Percentiles rank a stretch among this genome's conserved stretches.
Conservation (phyloP, 129 eudicot genomes). For the Mikania micrantha region DNA sequence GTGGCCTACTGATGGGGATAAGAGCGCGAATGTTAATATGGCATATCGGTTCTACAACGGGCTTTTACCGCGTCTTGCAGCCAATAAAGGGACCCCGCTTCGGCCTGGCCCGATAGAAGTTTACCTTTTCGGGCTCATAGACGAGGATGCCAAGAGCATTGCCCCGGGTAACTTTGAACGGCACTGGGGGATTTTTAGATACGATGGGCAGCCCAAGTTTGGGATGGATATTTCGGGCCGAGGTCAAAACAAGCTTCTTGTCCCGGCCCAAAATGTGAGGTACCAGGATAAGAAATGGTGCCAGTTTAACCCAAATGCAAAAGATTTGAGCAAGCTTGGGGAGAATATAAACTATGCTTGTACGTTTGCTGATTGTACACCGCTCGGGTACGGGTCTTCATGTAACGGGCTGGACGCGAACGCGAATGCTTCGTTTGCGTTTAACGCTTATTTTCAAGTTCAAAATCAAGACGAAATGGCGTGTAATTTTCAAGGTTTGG, state of each 20-base stretch:
- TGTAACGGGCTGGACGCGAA: constrained; percentile 50
- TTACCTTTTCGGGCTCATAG: constrained; percentile 17
- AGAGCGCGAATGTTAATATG: constrained; percentile 42
- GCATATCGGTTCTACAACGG: constrained; percentile 76
- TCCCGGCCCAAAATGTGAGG: constrained; percentile 58
- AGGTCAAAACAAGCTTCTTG: constrained; percentile 33
- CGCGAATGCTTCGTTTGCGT: constrained; percentile 61
- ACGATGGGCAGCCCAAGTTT: constrained; percentile 23
- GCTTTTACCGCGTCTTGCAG: constrained; percentile 59
- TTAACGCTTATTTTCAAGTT: constrained; percentile 50
- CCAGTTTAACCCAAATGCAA: constrained; percentile 60
- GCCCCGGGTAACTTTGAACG: constrained; percentile 22
- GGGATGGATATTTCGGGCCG: constrained; percentile 33
- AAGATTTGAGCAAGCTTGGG: constrained; percentile 45
- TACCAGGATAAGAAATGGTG: constrained; percentile 77
- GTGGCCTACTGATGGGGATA: constrained; percentile 93
- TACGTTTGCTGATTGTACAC: constrained; percentile 52
- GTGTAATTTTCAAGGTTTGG: constrained; percentile 56
- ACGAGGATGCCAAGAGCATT: constrained; percentile 14
- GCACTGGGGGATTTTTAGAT: constrained; percentile 20
- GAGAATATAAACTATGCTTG: constrained; percentile 69
- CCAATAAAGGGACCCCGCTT: constrained; percentile 38
- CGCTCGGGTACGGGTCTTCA: constrained; percentile 52
- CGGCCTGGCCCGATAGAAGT: constrained; percentile 21
- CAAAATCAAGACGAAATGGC: constrained; percentile 35